Evolutionary conservation across 1,284 basidiomycete genomes (phyloP), one percentile per base, ranked within the genome.

Genomic region (Malassezia nana): DNA sequence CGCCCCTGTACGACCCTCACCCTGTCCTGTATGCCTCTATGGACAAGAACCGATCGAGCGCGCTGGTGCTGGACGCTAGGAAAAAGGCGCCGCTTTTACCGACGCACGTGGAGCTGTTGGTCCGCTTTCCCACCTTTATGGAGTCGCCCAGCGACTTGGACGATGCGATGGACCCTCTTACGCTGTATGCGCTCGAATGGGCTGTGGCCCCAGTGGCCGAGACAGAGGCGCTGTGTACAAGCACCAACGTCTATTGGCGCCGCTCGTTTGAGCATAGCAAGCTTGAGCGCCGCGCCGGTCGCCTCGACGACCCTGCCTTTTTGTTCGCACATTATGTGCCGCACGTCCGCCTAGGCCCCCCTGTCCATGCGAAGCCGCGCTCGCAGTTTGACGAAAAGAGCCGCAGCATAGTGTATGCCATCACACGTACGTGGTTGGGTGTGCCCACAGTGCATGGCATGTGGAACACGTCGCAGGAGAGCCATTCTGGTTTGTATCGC

Each of bases 381-480:
- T 50, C 60, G 28, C 66, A 67, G 48, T 70, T 66, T 35, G 66
- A 70, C 47, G 64, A 70, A 15, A 67, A 68, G 56, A 60, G 46
- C 13, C 55, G 57, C 5, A 26, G 43, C 7, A 55, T 68, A 9
- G 55, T 63, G 39, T 70, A 70, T 26, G 54, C 63, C 10, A 58
- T 60, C 1, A 55, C 59, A 3, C 53, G 67, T 3, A 56, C 45
- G 8, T 20, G 39, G 0, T 43, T 61, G 15, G 67, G 67, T n/a
- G 50, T 58, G 22, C 61, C 66, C 7, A 58, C 59, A 26, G 15
- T 65, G 9, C 29, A 28, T 0, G 67, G 64, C 16, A 52, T 50
- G 4, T 57, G 67, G 51, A 52, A 70, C 29, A 54, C 44, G 7
- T 15, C 16, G 25, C 35, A 35, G 25, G 50, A 59, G 38, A 52